Base-by-base conservation (phyloP, 2,329 filamentous ascomycete species). In the Penicillium sp. region DNA sequence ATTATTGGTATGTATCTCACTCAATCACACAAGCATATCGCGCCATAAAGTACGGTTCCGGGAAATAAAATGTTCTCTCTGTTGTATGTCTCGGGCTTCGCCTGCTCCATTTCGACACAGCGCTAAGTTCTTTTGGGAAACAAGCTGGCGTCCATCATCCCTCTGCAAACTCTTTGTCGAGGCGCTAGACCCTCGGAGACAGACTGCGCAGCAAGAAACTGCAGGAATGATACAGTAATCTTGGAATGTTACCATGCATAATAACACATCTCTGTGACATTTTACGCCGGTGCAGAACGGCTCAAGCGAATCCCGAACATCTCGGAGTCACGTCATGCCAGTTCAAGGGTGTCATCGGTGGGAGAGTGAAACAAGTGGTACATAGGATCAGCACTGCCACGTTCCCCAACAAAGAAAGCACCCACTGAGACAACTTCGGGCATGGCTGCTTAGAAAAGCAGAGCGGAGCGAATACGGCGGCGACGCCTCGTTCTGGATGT, bases 311-410 rank as follows among this genome's bases (percentile, higher is more conserved):
- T 9, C 29, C 40, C 35, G 40, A 46, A 20, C 10, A 43, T 34
- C 18, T 46, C 11, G 13, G 48, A 35, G 26, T 16, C 48, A 35
- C 48, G 53, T 56, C 48, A 52, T 14, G 24, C 22, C 22, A 37
- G 26, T 31, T 46, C 40, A 40, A 34, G 26, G 31, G 16, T 52
- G 37, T 18, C 22, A 46, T 35, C 13, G 6, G 13, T 18, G 20
- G 24, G 50, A 43, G 50, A 44, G 37, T 58, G 52, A 54, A 48
- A 60, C 55, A 53, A 48, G 35, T 50, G 31, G 22, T n/a, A 18
- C 13, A 24, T 14, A 37, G 24, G 56, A 61, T 53, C 60, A 50
- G 50, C 52, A 51, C 34, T 53, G 56, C 38, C 38, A 42, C 24
- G 35, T 34, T 44, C 44, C 18, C 48, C 35, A 39, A 31, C 37